Evolutionary conservation across 331 rosid genomes (phyloP).

Genomic region (Pyrus hybrid): DNA sequence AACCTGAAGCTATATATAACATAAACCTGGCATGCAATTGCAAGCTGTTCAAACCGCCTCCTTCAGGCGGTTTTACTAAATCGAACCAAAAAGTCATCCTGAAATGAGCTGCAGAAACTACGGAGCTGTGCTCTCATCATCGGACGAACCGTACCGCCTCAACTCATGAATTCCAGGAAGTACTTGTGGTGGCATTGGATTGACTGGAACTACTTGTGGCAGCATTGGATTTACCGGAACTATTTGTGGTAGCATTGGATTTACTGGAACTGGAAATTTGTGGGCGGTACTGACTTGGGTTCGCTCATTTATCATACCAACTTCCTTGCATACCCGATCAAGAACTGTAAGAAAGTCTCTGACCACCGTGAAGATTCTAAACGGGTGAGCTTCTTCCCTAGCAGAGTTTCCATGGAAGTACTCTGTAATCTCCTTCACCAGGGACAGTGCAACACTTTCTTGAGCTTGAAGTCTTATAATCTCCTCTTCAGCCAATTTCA

Average conservation of each 20-base stretch:
- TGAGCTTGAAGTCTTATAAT: conserved; percentile 71
- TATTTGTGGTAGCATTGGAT: conserved; percentile 70
- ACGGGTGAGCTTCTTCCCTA: conserved; percentile 97
- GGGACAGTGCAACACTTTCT: conserved; percentile 76
- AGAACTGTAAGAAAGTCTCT: conserved; percentile 72
- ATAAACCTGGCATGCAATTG: not conserved
- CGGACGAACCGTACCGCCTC: conserved; percentile 41
- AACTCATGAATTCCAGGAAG: conserved; percentile 43
- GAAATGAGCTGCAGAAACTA: conserved; percentile 19
- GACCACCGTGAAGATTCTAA: conserved; percentile 90
- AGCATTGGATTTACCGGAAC: conserved; percentile 81
- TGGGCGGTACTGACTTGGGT: conserved; percentile 71
- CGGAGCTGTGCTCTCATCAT: conserved; percentile 44
- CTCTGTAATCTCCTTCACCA: conserved; percentile 96
- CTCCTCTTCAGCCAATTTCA: conserved; percentile 75
- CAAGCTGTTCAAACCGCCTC: conserved; percentile 35
- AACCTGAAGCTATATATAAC: conserved; percentile 4
- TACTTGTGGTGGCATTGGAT: conserved; percentile 75
- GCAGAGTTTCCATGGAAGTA: conserved; percentile 93
- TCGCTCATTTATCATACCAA: conserved; percentile 71
- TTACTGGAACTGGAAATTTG: conserved; percentile 87
- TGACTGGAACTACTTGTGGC: conserved; percentile 62
- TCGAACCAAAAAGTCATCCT: conserved; percentile 21
- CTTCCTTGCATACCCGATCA: conserved; percentile 96
- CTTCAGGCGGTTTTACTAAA: conserved; percentile 36